phyloP scores from a whole-genome alignment of 2,329 filamentous ascomycete species.

The Calonectria hongkongensis region DNA sequence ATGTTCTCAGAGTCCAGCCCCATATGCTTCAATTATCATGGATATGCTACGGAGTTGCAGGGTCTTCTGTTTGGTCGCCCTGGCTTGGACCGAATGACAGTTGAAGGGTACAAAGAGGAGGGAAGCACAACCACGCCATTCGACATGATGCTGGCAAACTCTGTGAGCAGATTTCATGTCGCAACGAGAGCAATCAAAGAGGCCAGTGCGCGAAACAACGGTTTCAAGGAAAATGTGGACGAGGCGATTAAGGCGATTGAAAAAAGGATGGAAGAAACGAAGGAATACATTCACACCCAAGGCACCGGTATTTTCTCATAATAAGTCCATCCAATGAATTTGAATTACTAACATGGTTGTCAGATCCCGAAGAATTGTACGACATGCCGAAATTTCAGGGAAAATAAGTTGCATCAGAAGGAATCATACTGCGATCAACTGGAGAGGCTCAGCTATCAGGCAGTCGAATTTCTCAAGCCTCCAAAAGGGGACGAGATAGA shows the following conservation, averaged over 20 bases:
- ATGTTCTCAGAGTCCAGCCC: slow-evolving; percentile 74
- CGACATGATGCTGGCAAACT: slow-evolving; percentile 80
- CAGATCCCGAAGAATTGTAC: slow-evolving; percentile 50
- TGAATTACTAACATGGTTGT: not conserved
- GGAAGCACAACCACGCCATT: slow-evolving; percentile 81
- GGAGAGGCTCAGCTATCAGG: too few species aligned
- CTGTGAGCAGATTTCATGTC: not conserved
- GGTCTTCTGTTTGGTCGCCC: slow-evolving; percentile 77
- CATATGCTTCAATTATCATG: slow-evolving; percentile 81
- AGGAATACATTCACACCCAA: slow-evolving; percentile 70
- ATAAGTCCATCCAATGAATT: not conserved
- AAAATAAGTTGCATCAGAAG: not conserved
- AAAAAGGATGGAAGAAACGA: slow-evolving; percentile 67
- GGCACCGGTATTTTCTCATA: slow-evolving; percentile 67
- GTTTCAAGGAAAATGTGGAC: not conserved
- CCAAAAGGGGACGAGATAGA: too few species aligned
- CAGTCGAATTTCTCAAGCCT: too few species aligned
- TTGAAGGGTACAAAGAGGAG: slow-evolving; percentile 79
- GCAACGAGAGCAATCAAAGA: not conserved
- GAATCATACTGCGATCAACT: not conserved
- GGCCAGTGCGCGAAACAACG: not conserved
- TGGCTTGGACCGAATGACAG: slow-evolving; percentile 69
- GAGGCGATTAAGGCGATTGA: slow-evolving; percentile 63
- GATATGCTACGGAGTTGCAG: slow-evolving; percentile 76
- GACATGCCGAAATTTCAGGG: slow-evolving; percentile 48